Percentiles rank a stretch among this genome's conserved stretches.
Conservation (phyloP, 2,329 filamentous ascomycete genomes). For the Trichoderma polysporum region DNA sequence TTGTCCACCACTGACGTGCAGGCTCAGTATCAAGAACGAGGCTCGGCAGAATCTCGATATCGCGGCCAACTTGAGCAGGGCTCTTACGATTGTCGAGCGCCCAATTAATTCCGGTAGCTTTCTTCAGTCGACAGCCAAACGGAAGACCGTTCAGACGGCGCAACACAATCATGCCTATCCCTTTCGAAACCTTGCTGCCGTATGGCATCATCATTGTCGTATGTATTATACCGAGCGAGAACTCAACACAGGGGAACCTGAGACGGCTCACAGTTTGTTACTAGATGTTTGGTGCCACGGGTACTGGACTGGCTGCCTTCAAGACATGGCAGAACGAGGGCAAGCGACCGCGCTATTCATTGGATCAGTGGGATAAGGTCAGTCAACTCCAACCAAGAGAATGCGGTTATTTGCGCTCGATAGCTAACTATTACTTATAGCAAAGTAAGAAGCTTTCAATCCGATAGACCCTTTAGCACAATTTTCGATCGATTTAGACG, state of each 20-base stretch:
- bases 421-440: conserved; percentile 40
- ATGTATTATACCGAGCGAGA: conserved; percentile 33
- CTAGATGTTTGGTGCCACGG: conserved; percentile 64
- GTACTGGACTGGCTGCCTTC: conserved; percentile 57
- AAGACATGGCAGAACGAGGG: conserved; percentile 59
- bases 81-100: conserved; percentile 9
- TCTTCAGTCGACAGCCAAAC: not conserved
- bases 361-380: conserved; percentile 65
- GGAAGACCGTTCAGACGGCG: conserved; percentile 35
- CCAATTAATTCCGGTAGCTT: not conserved
- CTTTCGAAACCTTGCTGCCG: conserved; percentile 63
- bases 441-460: conserved; percentile 48
- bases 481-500: not conserved
- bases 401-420: conserved; percentile 1
- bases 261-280: conserved; percentile 28
- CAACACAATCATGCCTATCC: conserved; percentile 54
- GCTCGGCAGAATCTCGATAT: conserved; percentile 12
- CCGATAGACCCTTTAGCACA: not conserved
- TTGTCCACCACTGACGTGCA: conserved; percentile 12
- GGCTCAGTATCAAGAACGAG: conserved; percentile 16
- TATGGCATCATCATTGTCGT: conserved; percentile 64
- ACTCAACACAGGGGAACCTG: not conserved
- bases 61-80: conserved; percentile 28
- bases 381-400: conserved; percentile 26
- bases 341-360: conserved; percentile 58